These are phyloP conservation scores for Voacanga thouarsii DNA, from an alignment of 257 asterid genomes.

Conservation along the genomic window DNA sequence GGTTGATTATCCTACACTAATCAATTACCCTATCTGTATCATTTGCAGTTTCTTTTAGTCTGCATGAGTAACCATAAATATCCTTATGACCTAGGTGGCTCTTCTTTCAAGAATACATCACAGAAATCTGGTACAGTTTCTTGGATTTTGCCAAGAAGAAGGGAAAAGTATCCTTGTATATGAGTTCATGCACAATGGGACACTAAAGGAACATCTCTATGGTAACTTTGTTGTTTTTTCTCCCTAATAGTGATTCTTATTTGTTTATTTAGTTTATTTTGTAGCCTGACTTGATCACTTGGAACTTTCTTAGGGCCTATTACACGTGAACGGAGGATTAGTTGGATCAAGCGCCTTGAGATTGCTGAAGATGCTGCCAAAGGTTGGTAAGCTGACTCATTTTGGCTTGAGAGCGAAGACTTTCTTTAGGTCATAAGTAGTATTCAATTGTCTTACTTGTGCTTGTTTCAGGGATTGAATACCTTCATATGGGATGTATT, in stretches of 20 bases:
- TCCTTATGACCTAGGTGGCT: conserved; percentile 59
- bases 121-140: conserved; percentile 89
- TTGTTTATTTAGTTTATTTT: neutral
- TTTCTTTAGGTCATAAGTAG: neutral
- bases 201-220: conserved; percentile 90
- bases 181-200: conserved; percentile 97
- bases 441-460: neutral
- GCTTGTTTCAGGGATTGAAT: conserved; percentile 81
- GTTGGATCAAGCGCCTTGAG: conserved; percentile 93
- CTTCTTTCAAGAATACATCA: conserved; percentile 99
- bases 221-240: conserved; percentile 36
- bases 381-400: conserved; percentile 50
- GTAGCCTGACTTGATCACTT: conserved; percentile 10
- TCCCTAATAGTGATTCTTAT: neutral
- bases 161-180: conserved; percentile 85
- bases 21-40: neutral
- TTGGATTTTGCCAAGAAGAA: conserved; percentile 96
- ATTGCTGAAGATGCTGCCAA: conserved; percentile 96
- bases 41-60: conserved; percentile 1
- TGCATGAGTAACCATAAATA: neutral
- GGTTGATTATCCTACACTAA: no score
- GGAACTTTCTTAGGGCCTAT: conserved; percentile 49
- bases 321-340: conserved; percentile 61
- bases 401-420: conserved; percentile 4
- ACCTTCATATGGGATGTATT: conserved; percentile 94